Percentiles rank a stretch among this genome's conserved stretches.
These are phyloP conservation scores for Mycotypha africana DNA, from an alignment of 371 early-diverging fungal species.

Conservation along the genomic window DNA sequence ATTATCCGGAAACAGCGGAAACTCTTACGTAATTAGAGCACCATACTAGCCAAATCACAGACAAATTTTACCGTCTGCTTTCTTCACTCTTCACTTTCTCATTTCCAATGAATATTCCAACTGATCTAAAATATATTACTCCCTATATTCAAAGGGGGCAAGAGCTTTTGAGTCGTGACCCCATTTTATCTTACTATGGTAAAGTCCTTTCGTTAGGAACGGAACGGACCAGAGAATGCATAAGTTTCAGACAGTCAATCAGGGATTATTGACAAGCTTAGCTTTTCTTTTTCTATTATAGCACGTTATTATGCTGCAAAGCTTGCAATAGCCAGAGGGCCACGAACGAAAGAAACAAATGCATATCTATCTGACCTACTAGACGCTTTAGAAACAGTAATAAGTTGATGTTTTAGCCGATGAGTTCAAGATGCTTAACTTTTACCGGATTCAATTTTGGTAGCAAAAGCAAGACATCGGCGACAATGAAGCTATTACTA, in stretches of 20 bases:
- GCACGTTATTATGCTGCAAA: conserved; percentile 88
- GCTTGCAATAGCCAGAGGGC: conserved; percentile 65
- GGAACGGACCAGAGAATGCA: too few relatives aligned
- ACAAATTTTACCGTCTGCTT: too few relatives aligned
- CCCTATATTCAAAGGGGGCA: conserved; percentile 79
- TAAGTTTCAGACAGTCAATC: too few relatives aligned
- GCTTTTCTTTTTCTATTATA: conserved; percentile 16
- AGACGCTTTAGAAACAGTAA: conserved; percentile 74
- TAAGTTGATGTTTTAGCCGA: too few relatives aligned
- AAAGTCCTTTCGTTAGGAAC: too few relatives aligned
- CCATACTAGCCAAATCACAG: too few relatives aligned
- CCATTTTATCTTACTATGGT: conserved; percentile 91
- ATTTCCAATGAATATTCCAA: conserved; percentile 56
- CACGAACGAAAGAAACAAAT: conserved; percentile 55
- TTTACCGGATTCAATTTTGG: not conserved
- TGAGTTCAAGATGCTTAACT: too few relatives aligned
- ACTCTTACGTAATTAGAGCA: too few relatives aligned
- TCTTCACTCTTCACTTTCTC: too few relatives aligned
- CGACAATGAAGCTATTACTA: conserved; percentile 66
- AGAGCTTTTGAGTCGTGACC: conserved; percentile 74
- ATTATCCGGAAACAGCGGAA: too few relatives aligned
- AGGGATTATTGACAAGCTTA: not conserved
- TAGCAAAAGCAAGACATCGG: conserved; percentile 67
- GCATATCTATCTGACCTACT: conserved; percentile 62
- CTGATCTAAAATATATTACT: conserved; percentile 69